Conservation (phyloP, 495 filamentous ascomycete species). For the Neurospora tetrasperma region DNA sequence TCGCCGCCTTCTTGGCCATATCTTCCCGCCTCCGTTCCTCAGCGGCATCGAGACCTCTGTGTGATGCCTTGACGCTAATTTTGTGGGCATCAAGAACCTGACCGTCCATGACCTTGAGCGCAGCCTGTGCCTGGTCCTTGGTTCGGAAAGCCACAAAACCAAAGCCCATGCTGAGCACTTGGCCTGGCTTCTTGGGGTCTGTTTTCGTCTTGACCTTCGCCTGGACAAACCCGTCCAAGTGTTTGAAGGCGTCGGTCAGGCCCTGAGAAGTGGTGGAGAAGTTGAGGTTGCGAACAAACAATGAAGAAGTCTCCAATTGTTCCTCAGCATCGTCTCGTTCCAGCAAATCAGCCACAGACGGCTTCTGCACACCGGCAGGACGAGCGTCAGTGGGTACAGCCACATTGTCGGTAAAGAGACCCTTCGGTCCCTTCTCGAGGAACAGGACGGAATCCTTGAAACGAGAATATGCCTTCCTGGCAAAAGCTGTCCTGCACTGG, state of each 20-base stretch:
- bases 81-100: constrained; percentile 76
- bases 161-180: constrained; percentile 89
- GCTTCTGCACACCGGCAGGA: constrained; percentile 30
- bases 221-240: constrained; percentile 76
- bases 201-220: constrained; percentile 79
- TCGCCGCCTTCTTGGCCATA: constrained; percentile 61
- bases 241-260: constrained; percentile 62
- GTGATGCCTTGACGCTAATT: constrained; percentile 70
- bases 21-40: constrained; percentile 76
- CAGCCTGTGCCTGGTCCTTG: constrained; percentile 65
- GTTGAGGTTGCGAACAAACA: constrained; percentile 88
- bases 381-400: constrained; percentile 16
- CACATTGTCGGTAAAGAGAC: constrained; percentile 52
- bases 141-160: constrained; percentile 85
- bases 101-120: constrained; percentile 75
- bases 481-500: constrained; percentile 72
- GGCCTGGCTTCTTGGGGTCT: constrained; percentile 72
- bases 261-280: constrained; percentile 74
- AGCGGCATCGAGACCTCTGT: constrained; percentile 75
- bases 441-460: constrained; percentile 88
- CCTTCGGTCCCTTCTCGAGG: constrained; percentile 84
- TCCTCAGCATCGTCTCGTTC: constrained; percentile 43
- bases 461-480: constrained; percentile 72
- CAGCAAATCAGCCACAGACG: constrained; percentile 41
- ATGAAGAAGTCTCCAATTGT: constrained; percentile 53